Percentiles rank a stretch among this genome's conserved stretches.
Evolutionary conservation across 2,329 filamentous ascomycete genomes (phyloP).

Genomic region (Colletotrichum filicis): DNA sequence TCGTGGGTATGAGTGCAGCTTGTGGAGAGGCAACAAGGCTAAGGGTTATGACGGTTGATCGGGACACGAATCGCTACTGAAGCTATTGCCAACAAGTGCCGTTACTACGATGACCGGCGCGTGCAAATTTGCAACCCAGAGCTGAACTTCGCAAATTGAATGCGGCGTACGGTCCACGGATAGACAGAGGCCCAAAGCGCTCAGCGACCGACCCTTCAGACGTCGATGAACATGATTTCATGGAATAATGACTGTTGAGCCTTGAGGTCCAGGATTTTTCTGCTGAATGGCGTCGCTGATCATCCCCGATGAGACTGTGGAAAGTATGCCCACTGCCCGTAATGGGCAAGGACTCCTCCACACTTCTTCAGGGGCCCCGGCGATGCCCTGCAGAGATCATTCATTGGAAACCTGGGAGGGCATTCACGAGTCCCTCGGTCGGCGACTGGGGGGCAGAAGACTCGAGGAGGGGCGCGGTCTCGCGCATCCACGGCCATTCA

Average conservation of each 20-base stretch:
- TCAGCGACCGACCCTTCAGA: not conserved
- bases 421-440: constrained; percentile 19
- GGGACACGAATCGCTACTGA: not conserved
- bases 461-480: constrained; percentile 6
- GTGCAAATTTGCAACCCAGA: not conserved
- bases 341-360: constrained; percentile 28
- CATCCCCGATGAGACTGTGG: constrained; percentile 27
- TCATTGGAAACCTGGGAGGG: constrained; percentile 20
- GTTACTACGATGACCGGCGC: not conserved
- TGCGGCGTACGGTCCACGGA: not conserved
- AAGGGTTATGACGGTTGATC: not conserved
- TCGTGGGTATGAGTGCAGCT: no score
- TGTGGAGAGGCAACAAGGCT: not conserved
- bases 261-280: constrained; percentile 10
- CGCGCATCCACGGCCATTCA: not conserved
- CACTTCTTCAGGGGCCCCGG: constrained; percentile 21
- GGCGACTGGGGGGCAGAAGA: not conserved
- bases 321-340: constrained; percentile 4
- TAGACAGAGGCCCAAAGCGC: constrained; percentile 6
- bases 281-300: constrained; percentile 25
- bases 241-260: not conserved
- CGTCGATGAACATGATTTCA: not conserved
- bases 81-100: constrained; percentile 22
- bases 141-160: constrained; percentile 10
- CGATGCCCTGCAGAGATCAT: constrained; percentile 31